These are phyloP conservation scores for Sarcodon sp. DNA, from an alignment of 768 basidiomycete genomes.

Conservation along the genomic window DNA sequence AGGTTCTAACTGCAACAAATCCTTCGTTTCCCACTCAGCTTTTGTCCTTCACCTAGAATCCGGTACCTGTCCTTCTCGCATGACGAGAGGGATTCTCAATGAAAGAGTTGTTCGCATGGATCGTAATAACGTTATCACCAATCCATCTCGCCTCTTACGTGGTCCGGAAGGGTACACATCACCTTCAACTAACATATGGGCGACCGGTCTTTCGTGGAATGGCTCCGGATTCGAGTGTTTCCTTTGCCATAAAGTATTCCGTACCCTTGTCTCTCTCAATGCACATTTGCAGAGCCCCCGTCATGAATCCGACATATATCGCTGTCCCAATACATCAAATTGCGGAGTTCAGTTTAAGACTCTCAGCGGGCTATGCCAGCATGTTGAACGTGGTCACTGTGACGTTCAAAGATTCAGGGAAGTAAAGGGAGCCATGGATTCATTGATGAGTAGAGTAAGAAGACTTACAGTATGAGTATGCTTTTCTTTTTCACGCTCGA, in stretches of 20 bases:
- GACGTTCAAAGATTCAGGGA: slow-evolving; percentile 34
- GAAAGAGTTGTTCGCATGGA: slow-evolving; percentile 29
- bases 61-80: slow-evolving; percentile 40
- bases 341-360: slow-evolving; percentile 33
- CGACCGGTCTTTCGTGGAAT: slow-evolving; percentile 29
- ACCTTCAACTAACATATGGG: slow-evolving; percentile 19
- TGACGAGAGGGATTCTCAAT: slow-evolving; percentile 26
- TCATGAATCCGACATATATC: slow-evolving; percentile 39
- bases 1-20: slow-evolving; percentile 26
- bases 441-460: neutral
- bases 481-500: too few relatives aligned
- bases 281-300: slow-evolving; percentile 51
- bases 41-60: slow-evolving; percentile 52
- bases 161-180: slow-evolving; percentile 10
- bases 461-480: too few relatives aligned
- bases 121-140: slow-evolving; percentile 34
- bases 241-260: slow-evolving; percentile 36
- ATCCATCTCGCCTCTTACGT: slow-evolving; percentile 38
- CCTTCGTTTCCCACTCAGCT: slow-evolving; percentile 40
- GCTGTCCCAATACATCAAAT: slow-evolving; percentile 29
- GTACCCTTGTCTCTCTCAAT: slow-evolving; percentile 33
- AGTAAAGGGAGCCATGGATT: slow-evolving; percentile 26
- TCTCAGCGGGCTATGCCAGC: slow-evolving; percentile 48
- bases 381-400: slow-evolving; percentile 53
- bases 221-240: slow-evolving; percentile 44